phyloP scores from a whole-genome alignment of 2,329 filamentous ascomycete genomes.

The Tolypocladium sp. region DNA sequence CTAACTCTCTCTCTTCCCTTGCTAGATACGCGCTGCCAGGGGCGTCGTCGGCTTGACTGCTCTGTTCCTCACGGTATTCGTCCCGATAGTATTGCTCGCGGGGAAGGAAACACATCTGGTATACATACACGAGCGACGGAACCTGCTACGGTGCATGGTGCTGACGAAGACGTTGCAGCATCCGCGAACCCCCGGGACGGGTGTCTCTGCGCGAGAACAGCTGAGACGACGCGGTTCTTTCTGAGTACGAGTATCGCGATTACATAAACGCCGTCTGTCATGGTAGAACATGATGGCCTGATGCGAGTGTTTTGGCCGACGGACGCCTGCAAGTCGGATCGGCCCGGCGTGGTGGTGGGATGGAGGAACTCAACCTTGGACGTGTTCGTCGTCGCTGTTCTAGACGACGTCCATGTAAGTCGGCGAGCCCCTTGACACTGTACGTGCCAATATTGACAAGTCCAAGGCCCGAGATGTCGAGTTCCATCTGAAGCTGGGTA shows the following conservation, averaged over 20 bases:
- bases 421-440: background rate
- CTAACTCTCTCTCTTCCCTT: background rate
- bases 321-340: conserved; percentile 63
- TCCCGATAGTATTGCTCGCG: conserved; percentile 79
- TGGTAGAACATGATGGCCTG: conserved; percentile 73
- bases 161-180: conserved; percentile 45
- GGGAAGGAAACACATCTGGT: conserved; percentile 72
- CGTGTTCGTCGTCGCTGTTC: conserved; percentile 78
- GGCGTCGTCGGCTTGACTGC: conserved; percentile 75
- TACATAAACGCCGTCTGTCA: conserved; percentile 34
- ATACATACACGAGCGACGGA: conserved; percentile 22
- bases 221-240: conserved; percentile 90
- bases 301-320: conserved; percentile 99
- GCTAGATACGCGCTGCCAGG: conserved; percentile 72
- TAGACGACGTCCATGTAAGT: conserved; percentile 83
- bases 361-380: conserved; percentile 92
- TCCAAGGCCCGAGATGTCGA: conserved; percentile 70
- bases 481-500: conserved; percentile 73
- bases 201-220: conserved; percentile 92
- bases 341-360: conserved; percentile 81
- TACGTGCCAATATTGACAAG: background rate
- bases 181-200: conserved; percentile 65
- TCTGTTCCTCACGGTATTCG: conserved; percentile 73
- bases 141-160: background rate
- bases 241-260: conserved; percentile 35